A percentile compares a stretch with the other conserved stretches of the same genome.
Conservation (phyloP, 176 grass and related monocot genomes). For the Otatea glauca region DNA sequence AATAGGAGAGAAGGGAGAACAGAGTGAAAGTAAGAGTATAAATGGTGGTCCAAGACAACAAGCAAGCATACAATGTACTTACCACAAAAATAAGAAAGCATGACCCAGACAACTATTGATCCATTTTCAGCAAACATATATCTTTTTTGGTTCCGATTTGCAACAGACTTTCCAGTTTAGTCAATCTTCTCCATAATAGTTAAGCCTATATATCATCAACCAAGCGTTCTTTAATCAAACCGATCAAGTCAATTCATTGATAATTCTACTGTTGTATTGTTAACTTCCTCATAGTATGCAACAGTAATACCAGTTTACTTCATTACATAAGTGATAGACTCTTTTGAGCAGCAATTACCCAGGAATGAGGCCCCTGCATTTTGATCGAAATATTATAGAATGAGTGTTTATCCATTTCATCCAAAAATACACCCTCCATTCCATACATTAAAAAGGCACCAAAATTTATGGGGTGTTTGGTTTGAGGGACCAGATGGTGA, state of each 20-base stretch:
- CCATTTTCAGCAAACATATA: background rate
- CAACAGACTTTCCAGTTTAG: background rate
- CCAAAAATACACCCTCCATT: too few relatives aligned
- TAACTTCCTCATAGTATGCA: background rate
- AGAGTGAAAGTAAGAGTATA: background rate
- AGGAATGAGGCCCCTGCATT: background rate
- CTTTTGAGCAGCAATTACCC: background rate
- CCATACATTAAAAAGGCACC: too few relatives aligned
- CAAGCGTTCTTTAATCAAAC: background rate
- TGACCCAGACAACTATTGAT: background rate
- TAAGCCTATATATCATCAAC: background rate
- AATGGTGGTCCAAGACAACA: constrained; percentile 2
- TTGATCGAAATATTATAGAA: too few relatives aligned
- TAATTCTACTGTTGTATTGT: background rate
- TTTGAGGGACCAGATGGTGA: too few relatives aligned
- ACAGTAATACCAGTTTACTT: background rate
- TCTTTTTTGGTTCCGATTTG: background rate
- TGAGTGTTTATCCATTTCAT: too few relatives aligned
- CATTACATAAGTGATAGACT: background rate
- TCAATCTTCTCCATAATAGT: background rate
- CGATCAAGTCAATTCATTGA: background rate
- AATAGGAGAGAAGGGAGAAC: background rate
- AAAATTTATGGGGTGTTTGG: too few relatives aligned
- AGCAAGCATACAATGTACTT: background rate
- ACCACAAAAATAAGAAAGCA: background rate